These are phyloP conservation scores for Nakazawaea ernobii DNA, from an alignment of 805 yeast genomes.

Conservation along the genomic window DNA sequence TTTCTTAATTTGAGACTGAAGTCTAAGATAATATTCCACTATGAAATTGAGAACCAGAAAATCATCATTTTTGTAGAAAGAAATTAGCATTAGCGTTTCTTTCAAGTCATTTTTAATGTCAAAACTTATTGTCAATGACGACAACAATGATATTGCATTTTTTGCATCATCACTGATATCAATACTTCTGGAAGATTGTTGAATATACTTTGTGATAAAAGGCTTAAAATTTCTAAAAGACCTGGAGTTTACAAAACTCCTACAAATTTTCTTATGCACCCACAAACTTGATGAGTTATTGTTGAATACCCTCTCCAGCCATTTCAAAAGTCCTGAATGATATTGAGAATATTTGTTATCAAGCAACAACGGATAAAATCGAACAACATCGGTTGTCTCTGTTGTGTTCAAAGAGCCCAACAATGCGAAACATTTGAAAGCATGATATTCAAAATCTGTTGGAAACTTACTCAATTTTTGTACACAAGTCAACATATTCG, in stretches of 20 bases:
- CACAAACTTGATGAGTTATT: not conserved
- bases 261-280: not conserved
- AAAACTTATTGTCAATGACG: not conserved
- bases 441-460: not conserved
- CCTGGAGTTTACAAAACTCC: not conserved
- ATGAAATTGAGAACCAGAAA: not conserved
- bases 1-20: not conserved
- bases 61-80: slow-evolving; percentile 2
- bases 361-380: not conserved
- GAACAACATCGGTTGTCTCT: not conserved
- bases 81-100: not conserved
- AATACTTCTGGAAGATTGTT: not conserved
- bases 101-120: not conserved
- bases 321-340: not conserved
- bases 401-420: not conserved
- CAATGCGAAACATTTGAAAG: not conserved
- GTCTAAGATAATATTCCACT: not conserved
- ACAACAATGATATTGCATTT: not conserved
- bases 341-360: not conserved
- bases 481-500: not conserved
- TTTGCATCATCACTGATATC: not conserved
- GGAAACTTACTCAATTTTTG: not conserved
- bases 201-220: not conserved
- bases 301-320: slow-evolving; percentile 2
- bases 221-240: not conserved